A percentile compares a stretch with the other conserved stretches of the same genome.
Conservation (phyloP, 352 stramenopile species). For the Globisporangium perplexum region DNA sequence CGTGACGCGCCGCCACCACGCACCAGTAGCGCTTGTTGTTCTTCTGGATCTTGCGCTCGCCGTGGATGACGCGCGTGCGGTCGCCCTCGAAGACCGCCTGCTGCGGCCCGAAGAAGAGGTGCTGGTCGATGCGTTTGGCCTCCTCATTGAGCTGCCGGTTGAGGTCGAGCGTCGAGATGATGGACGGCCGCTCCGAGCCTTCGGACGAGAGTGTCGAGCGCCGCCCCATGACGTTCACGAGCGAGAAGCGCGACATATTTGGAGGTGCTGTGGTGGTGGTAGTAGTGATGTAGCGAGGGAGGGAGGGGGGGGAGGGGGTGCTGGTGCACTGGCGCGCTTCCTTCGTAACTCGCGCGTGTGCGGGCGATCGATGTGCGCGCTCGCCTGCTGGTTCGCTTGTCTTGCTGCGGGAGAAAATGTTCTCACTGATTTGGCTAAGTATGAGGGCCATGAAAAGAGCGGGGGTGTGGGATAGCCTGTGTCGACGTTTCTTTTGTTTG, state of each 20-base stretch:
- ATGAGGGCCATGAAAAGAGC: no score
- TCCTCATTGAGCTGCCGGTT: slow-evolving; percentile 72
- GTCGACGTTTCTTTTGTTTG: no score
- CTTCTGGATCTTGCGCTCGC: slow-evolving; percentile 86
- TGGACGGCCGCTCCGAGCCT: slow-evolving; percentile 56
- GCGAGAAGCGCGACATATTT: slow-evolving; percentile 75
- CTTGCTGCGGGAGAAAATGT: no score
- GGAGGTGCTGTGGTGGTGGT: neutral
- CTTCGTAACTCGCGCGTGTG: no score
- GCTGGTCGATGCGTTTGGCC: slow-evolving; percentile 52
- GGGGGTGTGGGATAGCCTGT: no score
- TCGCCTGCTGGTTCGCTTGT: no score
- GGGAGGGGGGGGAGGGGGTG: neutral
- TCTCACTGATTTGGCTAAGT: no score
- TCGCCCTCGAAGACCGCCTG: slow-evolving; percentile 69
- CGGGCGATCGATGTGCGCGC: no score
- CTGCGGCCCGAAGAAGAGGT: slow-evolving; percentile 80
- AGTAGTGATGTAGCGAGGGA: neutral
- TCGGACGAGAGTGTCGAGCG: slow-evolving; percentile 43
- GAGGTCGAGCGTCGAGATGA: slow-evolving; percentile 57
- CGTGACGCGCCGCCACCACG: neutral
- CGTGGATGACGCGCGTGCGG: slow-evolving; percentile 78
- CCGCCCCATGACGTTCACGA: slow-evolving; percentile 60
- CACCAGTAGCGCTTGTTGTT: slow-evolving; percentile 71
- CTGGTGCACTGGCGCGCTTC: no score